These are phyloP conservation scores for Aspergillus campestris DNA, from an alignment of 495 filamentous ascomycete species.

Conservation along the genomic window DNA sequence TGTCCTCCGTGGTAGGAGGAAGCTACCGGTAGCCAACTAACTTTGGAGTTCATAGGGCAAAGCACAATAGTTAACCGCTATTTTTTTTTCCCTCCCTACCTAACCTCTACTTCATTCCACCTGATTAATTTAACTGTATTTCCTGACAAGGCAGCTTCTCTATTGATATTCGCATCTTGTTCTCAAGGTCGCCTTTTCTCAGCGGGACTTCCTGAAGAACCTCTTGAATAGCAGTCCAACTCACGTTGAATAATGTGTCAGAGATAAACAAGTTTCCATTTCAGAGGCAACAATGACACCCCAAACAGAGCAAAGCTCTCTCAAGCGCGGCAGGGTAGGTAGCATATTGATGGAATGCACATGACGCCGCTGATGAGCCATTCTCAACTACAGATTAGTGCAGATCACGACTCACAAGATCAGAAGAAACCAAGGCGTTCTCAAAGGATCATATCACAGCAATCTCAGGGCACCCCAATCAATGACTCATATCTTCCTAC, in stretches of 20 bases:
- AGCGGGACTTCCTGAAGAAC: not conserved
- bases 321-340: conserved; percentile 44
- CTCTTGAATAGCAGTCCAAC: conserved; percentile 5
- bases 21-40: no score
- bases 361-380: conserved; percentile 8
- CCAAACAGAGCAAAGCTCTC: conserved; percentile 41
- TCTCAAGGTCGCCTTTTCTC: not conserved
- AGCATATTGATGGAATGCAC: not conserved
- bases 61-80: no score
- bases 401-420: conserved; percentile 33
- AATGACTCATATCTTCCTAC: conserved; percentile 70
- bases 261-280: no score
- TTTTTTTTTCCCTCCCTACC: no score
- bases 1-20: no score
- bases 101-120: no score
- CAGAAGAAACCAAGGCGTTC: conserved; percentile 46
- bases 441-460: conserved; percentile 44
- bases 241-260: no score
- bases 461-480: conserved; percentile 48
- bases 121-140: no score
- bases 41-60: no score
- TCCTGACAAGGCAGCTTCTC: no score
- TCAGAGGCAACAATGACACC: conserved; percentile 33
- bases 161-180: not conserved
- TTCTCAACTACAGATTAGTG: conserved; percentile 24